A percentile compares a stretch with the other conserved stretches of the same genome.
phyloP scores from a whole-genome alignment of 2,329 filamentous ascomycete genomes.

The Neospermospora avenae region DNA sequence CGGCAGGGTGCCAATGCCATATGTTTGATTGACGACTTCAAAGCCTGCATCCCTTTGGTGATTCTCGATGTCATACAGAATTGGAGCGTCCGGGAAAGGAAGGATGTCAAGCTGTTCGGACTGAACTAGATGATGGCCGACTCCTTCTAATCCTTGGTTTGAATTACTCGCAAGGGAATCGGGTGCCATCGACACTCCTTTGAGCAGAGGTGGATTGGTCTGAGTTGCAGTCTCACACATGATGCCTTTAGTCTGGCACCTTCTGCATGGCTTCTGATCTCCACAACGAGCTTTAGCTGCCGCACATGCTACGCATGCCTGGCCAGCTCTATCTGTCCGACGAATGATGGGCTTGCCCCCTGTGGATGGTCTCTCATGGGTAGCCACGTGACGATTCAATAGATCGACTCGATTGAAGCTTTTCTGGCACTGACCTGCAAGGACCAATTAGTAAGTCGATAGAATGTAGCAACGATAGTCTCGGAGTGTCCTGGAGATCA shows the following conservation, averaged over 20 bases:
- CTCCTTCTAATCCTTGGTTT: background rate
- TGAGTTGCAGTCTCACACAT: background rate
- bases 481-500: no score
- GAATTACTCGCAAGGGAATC: background rate
- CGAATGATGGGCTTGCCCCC: background rate
- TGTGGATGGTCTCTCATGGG: conserved; percentile 13
- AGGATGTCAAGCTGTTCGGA: background rate
- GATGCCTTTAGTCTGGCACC: conserved; percentile 2
- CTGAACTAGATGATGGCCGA: background rate
- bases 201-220: background rate
- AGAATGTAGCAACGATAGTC: no score
- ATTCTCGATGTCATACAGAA: background rate
- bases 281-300: conserved; percentile 1
- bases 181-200: background rate
- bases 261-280: background rate
- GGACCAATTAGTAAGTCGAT: background rate
- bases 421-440: conserved; percentile 15
- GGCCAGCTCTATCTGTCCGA: background rate
- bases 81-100: background rate
- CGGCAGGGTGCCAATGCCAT: background rate
- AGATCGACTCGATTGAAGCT: conserved; percentile 24
- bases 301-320: conserved; percentile 4
- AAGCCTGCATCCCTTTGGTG: background rate
- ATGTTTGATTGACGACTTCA: background rate
- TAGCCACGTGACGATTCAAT: conserved; percentile 18